Percentiles rank a stretch among this genome's conserved stretches.
phyloP scores from a whole-genome alignment of 129 eudicot species.

The Rutidosis leptorrhynchoides region DNA sequence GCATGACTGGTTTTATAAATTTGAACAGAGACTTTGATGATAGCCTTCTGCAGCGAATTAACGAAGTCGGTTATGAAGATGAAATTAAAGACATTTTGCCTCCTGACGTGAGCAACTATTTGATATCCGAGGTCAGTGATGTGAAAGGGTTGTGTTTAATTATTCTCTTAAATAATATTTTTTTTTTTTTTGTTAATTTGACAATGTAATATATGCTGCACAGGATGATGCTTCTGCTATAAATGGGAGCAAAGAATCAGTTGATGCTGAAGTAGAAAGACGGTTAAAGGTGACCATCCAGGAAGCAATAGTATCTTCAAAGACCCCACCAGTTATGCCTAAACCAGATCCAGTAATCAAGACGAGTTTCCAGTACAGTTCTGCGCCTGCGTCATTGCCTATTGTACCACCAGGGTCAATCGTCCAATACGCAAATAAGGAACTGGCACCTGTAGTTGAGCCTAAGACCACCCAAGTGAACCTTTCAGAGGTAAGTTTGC shows the following conservation, averaged over 20 bases:
- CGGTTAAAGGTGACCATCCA: conserved; percentile 67
- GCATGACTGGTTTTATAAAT: too few species aligned
- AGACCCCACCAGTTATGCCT: conserved; percentile 42
- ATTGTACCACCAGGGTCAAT: conserved; percentile 48
- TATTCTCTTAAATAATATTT: too few species aligned
- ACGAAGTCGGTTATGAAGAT: conserved; percentile 76
- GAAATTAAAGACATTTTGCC: conserved; percentile 61
- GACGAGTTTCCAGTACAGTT: conserved; percentile 40
- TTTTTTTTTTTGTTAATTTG: neutral
- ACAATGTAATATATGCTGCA: conserved; percentile 9
- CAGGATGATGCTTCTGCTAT: conserved; percentile 65
- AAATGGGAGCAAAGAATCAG: conserved; percentile 67
- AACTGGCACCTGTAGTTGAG: conserved; percentile 45
- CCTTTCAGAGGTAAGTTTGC: conserved; percentile 61
- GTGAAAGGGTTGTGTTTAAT: neutral
- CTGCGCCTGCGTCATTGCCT: conserved; percentile 43
- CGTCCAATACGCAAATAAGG: conserved; percentile 46
- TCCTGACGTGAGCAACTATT: conserved; percentile 95
- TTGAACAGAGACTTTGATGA: conserved; percentile 91
- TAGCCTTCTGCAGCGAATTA: conserved; percentile 57
- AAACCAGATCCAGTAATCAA: conserved; percentile 61
- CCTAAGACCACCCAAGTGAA: conserved; percentile 50
- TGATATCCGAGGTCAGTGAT: conserved; percentile 79
- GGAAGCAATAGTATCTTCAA: conserved; percentile 73
- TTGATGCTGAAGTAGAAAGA: conserved; percentile 88